Evolutionary conservation across 2,329 filamentous ascomycete species (phyloP).

Genomic region (Cadophora gregata): DNA sequence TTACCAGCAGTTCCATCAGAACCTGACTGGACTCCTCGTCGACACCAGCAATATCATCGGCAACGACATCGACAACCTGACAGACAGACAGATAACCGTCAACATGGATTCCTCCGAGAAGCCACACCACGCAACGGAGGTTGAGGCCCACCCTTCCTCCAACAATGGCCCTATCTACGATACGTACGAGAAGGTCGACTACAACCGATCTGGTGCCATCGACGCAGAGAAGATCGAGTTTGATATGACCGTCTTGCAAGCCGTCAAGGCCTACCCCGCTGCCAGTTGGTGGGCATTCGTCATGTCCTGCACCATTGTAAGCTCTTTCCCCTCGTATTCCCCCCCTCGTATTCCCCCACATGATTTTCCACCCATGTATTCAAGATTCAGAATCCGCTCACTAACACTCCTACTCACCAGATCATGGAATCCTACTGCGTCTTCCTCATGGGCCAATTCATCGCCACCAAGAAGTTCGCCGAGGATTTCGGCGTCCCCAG

Average conservation of each 20-base stretch:
- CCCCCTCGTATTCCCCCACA: neutral
- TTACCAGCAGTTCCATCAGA: no score
- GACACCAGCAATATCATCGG: no score
- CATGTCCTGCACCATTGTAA: slow-evolving; percentile 50
- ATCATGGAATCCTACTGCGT: slow-evolving; percentile 69
- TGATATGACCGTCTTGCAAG: slow-evolving; percentile 55
- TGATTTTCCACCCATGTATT: no score
- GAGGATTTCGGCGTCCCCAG: slow-evolving; percentile 53
- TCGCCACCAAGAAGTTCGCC: slow-evolving; percentile 57
- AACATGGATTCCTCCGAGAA: slow-evolving; percentile 34
- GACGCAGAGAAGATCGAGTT: slow-evolving; percentile 62
- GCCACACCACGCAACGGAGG: slow-evolving; percentile 36
- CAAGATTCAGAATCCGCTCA: neutral
- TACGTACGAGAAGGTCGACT: slow-evolving; percentile 37
- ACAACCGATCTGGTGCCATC: slow-evolving; percentile 38
- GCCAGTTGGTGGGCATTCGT: slow-evolving; percentile 61
- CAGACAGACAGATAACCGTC: slow-evolving; percentile 1
- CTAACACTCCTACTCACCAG: slow-evolving; percentile 45
- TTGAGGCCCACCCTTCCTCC: slow-evolving; percentile 33
- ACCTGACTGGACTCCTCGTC: no score
- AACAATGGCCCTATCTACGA: slow-evolving; percentile 44
- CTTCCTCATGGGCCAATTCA: slow-evolving; percentile 65
- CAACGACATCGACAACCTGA: no score
- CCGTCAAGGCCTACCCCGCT: slow-evolving; percentile 58
- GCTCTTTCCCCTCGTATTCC: slow-evolving; percentile 10